Percentiles rank a stretch among this genome's conserved stretches.
phyloP scores from a whole-genome alignment of 441 rosid genomes.

The California macrophylla region DNA sequence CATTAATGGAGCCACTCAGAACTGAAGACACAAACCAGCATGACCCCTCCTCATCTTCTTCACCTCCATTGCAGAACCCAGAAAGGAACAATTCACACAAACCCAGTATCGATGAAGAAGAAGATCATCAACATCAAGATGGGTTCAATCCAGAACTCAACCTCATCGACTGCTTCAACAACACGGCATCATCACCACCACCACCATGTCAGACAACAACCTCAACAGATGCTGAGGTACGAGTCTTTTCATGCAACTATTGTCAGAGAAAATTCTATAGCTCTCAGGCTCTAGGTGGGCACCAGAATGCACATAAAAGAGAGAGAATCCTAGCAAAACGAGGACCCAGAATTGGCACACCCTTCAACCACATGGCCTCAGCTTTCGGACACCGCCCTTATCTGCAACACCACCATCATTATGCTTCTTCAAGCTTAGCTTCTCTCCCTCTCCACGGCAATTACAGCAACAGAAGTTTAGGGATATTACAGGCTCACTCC shows the following conservation, averaged over 20 bases:
- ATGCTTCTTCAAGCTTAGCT: slow-evolving; percentile 36
- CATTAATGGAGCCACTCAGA: background rate
- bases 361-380: slow-evolving; percentile 21
- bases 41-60: slow-evolving; percentile 17
- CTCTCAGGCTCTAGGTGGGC: slow-evolving; percentile 89
- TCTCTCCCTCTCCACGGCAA: slow-evolving; percentile 46
- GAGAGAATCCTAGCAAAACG: slow-evolving; percentile 66
- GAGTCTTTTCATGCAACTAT: slow-evolving; percentile 71
- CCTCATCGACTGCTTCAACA: slow-evolving; percentile 42
- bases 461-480: slow-evolving; percentile 38
- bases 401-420: slow-evolving; percentile 20
- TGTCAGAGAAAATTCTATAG: slow-evolving; percentile 76
- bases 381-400: slow-evolving; percentile 41
- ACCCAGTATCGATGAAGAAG: slow-evolving; percentile 3
- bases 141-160: slow-evolving; percentile 50
- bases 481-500: slow-evolving; percentile 56
- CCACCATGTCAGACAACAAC: background rate
- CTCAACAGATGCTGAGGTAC: slow-evolving; percentile 28
- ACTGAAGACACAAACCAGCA: slow-evolving; percentile 23
- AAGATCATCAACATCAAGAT: slow-evolving; percentile 9
- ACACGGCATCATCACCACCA: slow-evolving; percentile 12
- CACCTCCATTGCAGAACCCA: slow-evolving; percentile 15
- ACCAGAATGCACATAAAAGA: slow-evolving; percentile 85
- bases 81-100: slow-evolving; percentile 17
- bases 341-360: slow-evolving; percentile 39